Base-by-base conservation (phyloP, 73 alveolate genomes). In the Stentor roeselii region DNA sequence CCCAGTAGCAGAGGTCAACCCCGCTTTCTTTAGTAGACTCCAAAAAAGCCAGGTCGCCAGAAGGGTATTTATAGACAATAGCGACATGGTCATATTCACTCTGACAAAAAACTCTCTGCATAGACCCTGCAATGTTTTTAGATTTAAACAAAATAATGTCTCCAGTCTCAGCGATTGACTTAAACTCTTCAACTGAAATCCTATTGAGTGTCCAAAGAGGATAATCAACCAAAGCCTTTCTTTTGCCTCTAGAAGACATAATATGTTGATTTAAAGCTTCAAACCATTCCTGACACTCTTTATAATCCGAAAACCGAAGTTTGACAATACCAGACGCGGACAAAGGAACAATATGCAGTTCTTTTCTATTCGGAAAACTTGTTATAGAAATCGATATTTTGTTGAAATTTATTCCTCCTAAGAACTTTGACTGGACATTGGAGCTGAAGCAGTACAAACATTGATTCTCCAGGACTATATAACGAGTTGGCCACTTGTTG, bases 31-130 rank as follows among this genome's bases (percentile, higher is more conserved):
- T 75, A 2, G 90, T 60, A 74, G 91, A 42, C 75, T 91, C 96
- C 67, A 91, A 88, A 11, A 91, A 0, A 3, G 78, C 90, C 4
- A 89, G 36, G 75, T 83, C 92, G 60, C 91, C 96, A 15, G 86
- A 86, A 3, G 78, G 82, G 60, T 84, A 89, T 85, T 93, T 93
- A 21, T 90, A 84, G 37, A 93, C 85, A 88, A 95, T 84, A 0
- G 93, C 98, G 6, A 95, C 95, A 86, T 95, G 99, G 60, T 95
- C 98, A 88, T 87, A 95, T 6, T 95, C 94, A 27, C 92, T 83
- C 60, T 74, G 50, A 2, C 97, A 91, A 39, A 93, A 31, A 15
- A 92, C 74, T 78, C 98, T 89, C 60, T 92, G 90, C 42, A 89
- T 75, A 36, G 85, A 78, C 0, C 93, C 75, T 41, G 87, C 87